Evolutionary conservation across 768 basidiomycete genomes (phyloP).

Genomic region (Lepiota venenata): DNA sequence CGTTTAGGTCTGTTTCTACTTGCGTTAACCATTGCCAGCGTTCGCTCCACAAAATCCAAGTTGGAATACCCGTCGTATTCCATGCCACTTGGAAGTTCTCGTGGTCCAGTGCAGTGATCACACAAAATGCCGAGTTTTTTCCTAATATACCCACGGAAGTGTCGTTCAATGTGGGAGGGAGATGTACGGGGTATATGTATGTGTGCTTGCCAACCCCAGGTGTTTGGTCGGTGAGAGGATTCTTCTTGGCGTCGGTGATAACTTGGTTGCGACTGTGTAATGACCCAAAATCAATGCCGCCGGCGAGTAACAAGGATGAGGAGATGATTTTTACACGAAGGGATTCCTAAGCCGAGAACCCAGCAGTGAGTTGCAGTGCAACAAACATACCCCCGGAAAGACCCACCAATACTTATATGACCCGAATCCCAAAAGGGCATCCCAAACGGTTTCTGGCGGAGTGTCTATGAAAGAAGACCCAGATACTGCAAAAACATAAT

Average conservation of each 20-base stretch:
- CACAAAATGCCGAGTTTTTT: slow-evolving; percentile 36
- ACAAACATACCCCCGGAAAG: not conserved
- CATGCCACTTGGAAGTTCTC: slow-evolving; percentile 58
- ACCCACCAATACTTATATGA: slow-evolving; percentile 60
- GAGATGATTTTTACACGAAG: slow-evolving; percentile 46
- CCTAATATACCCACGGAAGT: slow-evolving; percentile 29
- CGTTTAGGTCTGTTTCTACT: slow-evolving; percentile 20
- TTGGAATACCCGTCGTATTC: slow-evolving; percentile 37
- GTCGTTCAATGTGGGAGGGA: slow-evolving; percentile 56
- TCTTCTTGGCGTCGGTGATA: slow-evolving; percentile 35
- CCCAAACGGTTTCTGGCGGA: slow-evolving; percentile 59
- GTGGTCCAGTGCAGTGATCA: slow-evolving; percentile 48
- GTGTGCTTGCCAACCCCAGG: slow-evolving; percentile 47
- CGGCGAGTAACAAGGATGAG: not conserved
- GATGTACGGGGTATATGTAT: slow-evolving; percentile 47
- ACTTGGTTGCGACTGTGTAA: slow-evolving; percentile 41
- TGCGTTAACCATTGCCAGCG: slow-evolving; percentile 62
- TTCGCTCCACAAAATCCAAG: slow-evolving; percentile 48
- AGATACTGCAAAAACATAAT: slow-evolving; percentile 44
- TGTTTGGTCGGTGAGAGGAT: slow-evolving; percentile 43
- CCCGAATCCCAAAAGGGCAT: slow-evolving; percentile 54
- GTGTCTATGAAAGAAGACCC: slow-evolving; percentile 57
- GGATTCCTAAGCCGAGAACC: slow-evolving; percentile 49
- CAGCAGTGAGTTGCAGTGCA: not conserved
- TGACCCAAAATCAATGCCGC: not conserved